Evolutionary conservation across 23 red algal genomes (phyloP), one percentile per base, ranked within the genome.

Genomic region (Gracilaria caudata): DNA sequence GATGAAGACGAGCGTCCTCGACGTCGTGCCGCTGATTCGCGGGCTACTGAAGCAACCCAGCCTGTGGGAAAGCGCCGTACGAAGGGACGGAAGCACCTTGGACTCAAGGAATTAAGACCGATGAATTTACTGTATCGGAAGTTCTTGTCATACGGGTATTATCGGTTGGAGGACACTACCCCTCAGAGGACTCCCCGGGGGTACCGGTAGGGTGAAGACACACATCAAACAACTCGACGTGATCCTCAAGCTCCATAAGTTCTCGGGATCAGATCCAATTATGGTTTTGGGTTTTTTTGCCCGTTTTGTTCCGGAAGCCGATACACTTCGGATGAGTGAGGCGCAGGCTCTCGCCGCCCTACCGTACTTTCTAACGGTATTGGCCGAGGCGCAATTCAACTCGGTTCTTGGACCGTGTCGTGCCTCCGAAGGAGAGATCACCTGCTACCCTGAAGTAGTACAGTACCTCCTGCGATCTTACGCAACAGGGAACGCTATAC

Each of bases 301-400:
- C 39, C 70, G 2, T 1, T 40, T 43, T 28, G 13, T 75, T 4
- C 32, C 16, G 44, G 70, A 40, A 75, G 33, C 19, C 3, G 33
- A 75, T 38, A 14, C 41, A 26, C 44, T 75, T 25, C 21, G 28
- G n/a, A 49, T 75, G 70, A 4, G n/a, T 75, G 70, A 75, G 70
- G 26, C 38, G 0, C 70, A 75, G 23, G 33, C 38, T 7, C 41
- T 41, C 33, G 7, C 41, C 21, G 70, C 38, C 6, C 13, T 75
- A 32, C 70, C 26, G 10, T 43, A 23, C 23, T 28, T 46, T 40
- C 21, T 75, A 4, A 34, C 2, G 4, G 32, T 29, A 5, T 2
- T 49, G 5, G 70, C 70, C 33, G 33, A 75, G 24, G 70, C 39
- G 1, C 70, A 40, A 29, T 61, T 30, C 23, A 25, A 9, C 1